Percentiles rank a stretch among this genome's conserved stretches.
These are phyloP conservation scores for Venturia effusa DNA, from an alignment of 2,329 filamentous ascomycete genomes.

Conservation along the genomic window DNA sequence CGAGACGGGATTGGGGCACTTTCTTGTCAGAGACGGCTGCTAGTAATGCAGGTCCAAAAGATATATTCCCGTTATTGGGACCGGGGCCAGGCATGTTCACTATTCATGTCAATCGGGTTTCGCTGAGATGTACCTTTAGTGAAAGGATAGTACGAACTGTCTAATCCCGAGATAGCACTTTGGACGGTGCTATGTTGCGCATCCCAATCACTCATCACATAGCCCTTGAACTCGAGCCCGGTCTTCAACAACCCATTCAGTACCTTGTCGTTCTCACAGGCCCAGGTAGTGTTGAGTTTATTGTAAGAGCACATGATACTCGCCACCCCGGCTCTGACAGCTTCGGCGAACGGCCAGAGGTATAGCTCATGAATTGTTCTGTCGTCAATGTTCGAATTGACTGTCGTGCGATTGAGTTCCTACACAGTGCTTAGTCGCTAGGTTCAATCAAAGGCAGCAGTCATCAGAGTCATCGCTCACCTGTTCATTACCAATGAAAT, in stretches of 20 bases:
- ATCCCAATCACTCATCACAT: constrained; percentile 27
- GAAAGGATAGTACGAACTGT: constrained; percentile 33
- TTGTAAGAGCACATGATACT: constrained; percentile 36
- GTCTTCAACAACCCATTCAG: constrained; percentile 41
- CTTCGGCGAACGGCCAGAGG: constrained; percentile 68
- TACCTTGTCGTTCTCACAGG: constrained; percentile 38
- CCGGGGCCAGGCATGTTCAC: constrained; percentile 17
- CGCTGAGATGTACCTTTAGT: constrained; percentile 41
- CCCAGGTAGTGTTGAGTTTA: constrained; percentile 38
- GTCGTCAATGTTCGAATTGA: constrained; percentile 54
- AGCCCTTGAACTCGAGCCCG: constrained; percentile 40
- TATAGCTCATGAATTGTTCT: constrained; percentile 67
- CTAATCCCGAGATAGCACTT: constrained; percentile 36
- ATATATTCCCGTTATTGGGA: constrained; percentile 14
- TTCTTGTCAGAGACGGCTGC: constrained; percentile 22
- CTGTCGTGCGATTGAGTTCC: constrained; percentile 16
- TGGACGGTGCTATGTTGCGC: constrained; percentile 36
- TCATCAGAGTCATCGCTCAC: constrained; percentile 26
- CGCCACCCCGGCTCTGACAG: constrained; percentile 53
- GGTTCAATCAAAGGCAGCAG: constrained; percentile 12
- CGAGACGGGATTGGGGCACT: constrained; percentile 23
- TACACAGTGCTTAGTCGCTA: constrained; percentile 20
- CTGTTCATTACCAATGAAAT: constrained; percentile 56
- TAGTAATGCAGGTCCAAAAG: constrained; percentile 66
- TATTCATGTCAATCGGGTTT: constrained; percentile 40